Evolutionary conservation across 2,329 filamentous ascomycete genomes (phyloP).

Genomic region (Sporothrix dimorphospora): DNA sequence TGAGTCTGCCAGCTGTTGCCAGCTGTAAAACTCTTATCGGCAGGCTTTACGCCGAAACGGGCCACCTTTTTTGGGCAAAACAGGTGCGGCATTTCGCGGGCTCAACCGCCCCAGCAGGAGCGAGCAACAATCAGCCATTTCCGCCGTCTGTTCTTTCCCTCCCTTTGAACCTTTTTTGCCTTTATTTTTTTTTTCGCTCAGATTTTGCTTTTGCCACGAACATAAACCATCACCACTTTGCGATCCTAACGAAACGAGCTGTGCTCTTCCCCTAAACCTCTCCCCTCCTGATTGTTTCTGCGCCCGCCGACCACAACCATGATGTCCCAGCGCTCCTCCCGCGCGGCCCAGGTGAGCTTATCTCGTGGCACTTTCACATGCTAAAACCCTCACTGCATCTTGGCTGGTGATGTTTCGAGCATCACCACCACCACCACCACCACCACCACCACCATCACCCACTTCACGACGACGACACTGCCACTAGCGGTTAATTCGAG

Average conservation of each 20-base stretch:
- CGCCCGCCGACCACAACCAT: conserved; percentile 45
- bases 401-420: neutral
- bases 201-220: conserved; percentile 25
- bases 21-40: conserved; percentile 25
- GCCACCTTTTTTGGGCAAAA: neutral
- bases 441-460: neutral
- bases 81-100: conserved; percentile 28
- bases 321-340: conserved; percentile 61
- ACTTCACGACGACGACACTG: neutral
- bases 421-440: neutral
- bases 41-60: conserved; percentile 24
- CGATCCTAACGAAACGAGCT: neutral
- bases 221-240: conserved; percentile 12
- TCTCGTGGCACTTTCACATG: conserved; percentile 26
- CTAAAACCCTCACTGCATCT: conserved; percentile 9
- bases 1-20: conserved; percentile 7
- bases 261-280: neutral
- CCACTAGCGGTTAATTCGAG: conserved; percentile 28
- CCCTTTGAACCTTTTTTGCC: conserved; percentile 23
- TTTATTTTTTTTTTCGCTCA: conserved; percentile 23
- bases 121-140: neutral
- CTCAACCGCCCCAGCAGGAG: neutral
- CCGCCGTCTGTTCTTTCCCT: conserved; percentile 6
- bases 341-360: conserved; percentile 58
- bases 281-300: conserved; percentile 30